Evolutionary conservation across 225 moss, liverwort and hornwort species (phyloP), one percentile per base, ranked within the genome.

Genomic region (Straminergon stramineum): DNA sequence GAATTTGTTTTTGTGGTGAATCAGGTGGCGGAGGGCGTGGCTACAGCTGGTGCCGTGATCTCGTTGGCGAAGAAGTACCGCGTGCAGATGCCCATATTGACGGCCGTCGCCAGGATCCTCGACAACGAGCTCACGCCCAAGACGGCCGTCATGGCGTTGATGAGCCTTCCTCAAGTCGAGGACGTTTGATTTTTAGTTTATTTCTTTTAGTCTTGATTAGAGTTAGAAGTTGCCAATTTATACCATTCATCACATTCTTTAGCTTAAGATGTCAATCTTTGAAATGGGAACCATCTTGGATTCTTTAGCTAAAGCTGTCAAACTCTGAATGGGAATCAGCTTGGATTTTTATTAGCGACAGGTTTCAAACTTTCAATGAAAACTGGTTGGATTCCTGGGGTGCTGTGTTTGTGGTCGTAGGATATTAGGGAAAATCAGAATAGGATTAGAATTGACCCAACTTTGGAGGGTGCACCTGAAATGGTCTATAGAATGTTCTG

Each of bases 81-180:
- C 27, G 98, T 98, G 84, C 97, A 98, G 90, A 96, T 98, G 98
- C 98, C 98, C 17, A 93, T 98, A 15, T 94, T 98, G 45, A 98
- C 98, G 16, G 98, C 97, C n/a, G 98, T 98, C 23, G 98, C 98
- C 48, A 88, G 94, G 61, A 98, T 98, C 57, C 94, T 98, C 17
- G 98, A 97, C 89, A 98, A 97, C 87, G 96, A 98, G 89, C 94
- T 98, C 73, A 98, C 98, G 18, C 98, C 98, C 34, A 98, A 98
- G 90, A 95, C 93, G 35, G 98, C 98, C 70, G 98, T 98, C 43
- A 94, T 97, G 65, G 96, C 96, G n/a, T 87, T 98, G 52, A 98
- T 98, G 98, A 96, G 96, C 90, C 96, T 98, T 48, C 98, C 98
- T 35, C 98, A 97, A 92, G 98, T 96, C 65, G 94, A 94, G 68